These are phyloP conservation scores for Aspergillus neoniger DNA, from an alignment of 2,329 filamentous ascomycete species.

Conservation along the genomic window DNA sequence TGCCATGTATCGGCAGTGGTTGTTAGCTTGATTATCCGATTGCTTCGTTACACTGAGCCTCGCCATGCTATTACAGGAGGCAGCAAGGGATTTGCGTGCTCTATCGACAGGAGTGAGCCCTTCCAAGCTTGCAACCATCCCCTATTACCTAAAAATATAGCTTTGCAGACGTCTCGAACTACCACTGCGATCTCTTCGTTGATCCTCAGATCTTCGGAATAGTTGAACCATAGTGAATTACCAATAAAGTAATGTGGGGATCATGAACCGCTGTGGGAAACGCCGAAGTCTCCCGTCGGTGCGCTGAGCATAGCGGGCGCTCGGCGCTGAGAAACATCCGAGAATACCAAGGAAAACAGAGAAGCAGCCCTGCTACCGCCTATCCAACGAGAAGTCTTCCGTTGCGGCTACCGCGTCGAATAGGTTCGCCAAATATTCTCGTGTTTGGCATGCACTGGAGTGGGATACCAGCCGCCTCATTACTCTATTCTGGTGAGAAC, in stretches of 20 bases:
- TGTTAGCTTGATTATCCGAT: background rate
- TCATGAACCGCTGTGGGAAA: conserved; percentile 1
- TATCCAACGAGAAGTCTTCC: background rate
- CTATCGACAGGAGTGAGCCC: conserved; percentile 10
- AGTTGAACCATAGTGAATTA: background rate
- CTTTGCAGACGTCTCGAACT: background rate
- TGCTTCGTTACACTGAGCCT: background rate
- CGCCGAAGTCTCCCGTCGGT: conserved; percentile 3
- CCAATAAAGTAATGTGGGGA: background rate
- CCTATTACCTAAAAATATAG: background rate
- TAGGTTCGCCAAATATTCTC: background rate
- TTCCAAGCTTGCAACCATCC: conserved; percentile 6
- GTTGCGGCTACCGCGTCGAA: background rate
- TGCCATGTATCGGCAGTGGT: background rate
- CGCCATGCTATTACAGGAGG: background rate
- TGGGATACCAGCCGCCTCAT: background rate
- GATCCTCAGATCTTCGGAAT: background rate
- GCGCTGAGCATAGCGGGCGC: conserved; percentile 15
- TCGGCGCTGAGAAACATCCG: conserved; percentile 26
- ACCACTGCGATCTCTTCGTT: background rate
- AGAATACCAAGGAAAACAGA: conserved; percentile 4
- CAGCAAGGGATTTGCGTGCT: conserved; percentile 13
- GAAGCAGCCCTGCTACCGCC: conserved; percentile 11
- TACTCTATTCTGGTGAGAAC: conserved; percentile 6
- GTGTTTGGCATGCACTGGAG: background rate